These are phyloP conservation scores for Kwoniella mangroviensis DNA, from an alignment of 768 basidiomycete species.

Conservation along the genomic window DNA sequence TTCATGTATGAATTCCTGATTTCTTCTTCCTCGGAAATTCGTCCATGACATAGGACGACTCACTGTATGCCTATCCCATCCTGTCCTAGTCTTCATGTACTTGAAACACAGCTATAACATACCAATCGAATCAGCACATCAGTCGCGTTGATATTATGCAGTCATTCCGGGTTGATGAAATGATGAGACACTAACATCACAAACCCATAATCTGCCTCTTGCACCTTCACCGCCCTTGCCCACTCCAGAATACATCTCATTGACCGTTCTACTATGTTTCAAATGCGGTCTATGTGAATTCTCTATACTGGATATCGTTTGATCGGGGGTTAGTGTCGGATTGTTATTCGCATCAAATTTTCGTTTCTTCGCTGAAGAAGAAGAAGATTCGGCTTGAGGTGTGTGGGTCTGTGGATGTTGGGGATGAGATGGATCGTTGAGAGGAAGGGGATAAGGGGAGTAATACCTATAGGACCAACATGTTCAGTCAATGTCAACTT, in stretches of 20 bases:
- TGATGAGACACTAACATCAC: constrained; percentile 39
- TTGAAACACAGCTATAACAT: constrained; percentile 74
- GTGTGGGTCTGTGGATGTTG: constrained; percentile 6
- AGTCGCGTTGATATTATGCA: too few relatives aligned
- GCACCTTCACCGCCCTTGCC: constrained; percentile 47
- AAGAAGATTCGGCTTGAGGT: constrained; percentile 1
- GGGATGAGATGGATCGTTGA: constrained; percentile 28
- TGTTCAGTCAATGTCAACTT: neutral
- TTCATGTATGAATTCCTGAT: too few relatives aligned
- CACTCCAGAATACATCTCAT: constrained; percentile 40
- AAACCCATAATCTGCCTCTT: constrained; percentile 53
- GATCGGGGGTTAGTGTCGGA: neutral
- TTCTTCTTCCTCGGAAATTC: neutral
- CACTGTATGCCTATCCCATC: constrained; percentile 71
- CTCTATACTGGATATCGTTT: constrained; percentile 6
- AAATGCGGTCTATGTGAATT: constrained; percentile 5
- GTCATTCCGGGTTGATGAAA: too few relatives aligned
- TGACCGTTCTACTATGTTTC: constrained; percentile 26
- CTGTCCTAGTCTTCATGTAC: constrained; percentile 78
- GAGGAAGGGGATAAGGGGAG: constrained; percentile 76
- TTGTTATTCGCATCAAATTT: constrained; percentile 1
- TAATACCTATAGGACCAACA: constrained; percentile 70
- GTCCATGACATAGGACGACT: constrained; percentile 37
- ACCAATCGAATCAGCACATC: constrained; percentile 11
- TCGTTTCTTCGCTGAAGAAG: constrained; percentile 12